Percentiles rank a stretch among this genome's conserved stretches.
phyloP scores from a whole-genome alignment of 208 protist species.

The Novymonas esmeraldas region DNA sequence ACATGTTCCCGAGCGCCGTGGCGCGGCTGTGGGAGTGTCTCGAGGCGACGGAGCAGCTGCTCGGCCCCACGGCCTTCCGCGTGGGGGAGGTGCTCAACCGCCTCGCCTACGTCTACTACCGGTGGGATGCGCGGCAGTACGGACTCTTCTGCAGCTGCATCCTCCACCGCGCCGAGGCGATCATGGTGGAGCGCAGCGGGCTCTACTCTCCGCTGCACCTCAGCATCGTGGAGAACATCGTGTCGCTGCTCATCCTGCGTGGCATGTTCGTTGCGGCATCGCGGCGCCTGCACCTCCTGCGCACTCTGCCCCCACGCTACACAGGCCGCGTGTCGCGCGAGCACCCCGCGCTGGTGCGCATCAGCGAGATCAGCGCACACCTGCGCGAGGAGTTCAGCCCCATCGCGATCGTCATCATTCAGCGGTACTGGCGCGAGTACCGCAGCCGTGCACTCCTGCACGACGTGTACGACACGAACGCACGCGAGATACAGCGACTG shows the following conservation, averaged over 20 bases:
- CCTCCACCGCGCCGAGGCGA: conserved; percentile 54
- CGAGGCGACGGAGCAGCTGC: conserved; percentile 40
- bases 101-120: conserved; percentile 59
- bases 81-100: conserved; percentile 56
- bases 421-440: conserved; percentile 54
- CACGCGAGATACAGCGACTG: conserved; percentile 46
- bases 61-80: conserved; percentile 35
- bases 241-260: conserved; percentile 50
- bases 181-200: conserved; percentile 39
- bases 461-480: conserved; percentile 47
- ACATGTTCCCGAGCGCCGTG: conserved; percentile 37
- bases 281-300: conserved; percentile 32
- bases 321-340: conserved; percentile 46
- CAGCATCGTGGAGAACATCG: conserved; percentile 55
- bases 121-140: conserved; percentile 47
- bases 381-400: conserved; percentile 35
- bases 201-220: conserved; percentile 48
- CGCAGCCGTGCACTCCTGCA: conserved; percentile 28
- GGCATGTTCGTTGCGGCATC: conserved; percentile 53
- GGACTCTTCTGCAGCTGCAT: conserved; percentile 55
- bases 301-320: conserved; percentile 42
- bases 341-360: conserved; percentile 44
- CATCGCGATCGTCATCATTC: conserved; percentile 48
- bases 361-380: conserved; percentile 33
- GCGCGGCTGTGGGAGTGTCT: conserved; percentile 51